Evolutionary conservation across 2,329 filamentous ascomycete species (phyloP).

Genomic region (Fragosphaeria purpurea): DNA sequence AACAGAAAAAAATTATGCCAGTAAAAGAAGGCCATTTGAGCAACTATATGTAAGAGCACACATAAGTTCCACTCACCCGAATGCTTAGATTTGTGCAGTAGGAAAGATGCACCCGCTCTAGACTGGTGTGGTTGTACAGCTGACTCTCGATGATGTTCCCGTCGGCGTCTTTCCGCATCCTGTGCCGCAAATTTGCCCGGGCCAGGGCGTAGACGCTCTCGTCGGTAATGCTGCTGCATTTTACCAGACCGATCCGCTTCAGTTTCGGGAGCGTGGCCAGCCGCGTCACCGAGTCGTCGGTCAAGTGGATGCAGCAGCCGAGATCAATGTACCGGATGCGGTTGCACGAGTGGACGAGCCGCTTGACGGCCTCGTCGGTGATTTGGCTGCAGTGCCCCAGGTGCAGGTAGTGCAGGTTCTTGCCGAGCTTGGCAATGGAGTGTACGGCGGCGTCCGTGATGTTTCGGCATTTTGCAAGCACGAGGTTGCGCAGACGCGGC

Average conservation of each 20-base stretch:
- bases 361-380: constrained; percentile 79
- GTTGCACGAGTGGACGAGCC: constrained; percentile 76
- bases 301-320: constrained; percentile 85
- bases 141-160: constrained; percentile 39
- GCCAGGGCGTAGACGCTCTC: constrained; percentile 78
- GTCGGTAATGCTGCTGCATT: constrained; percentile 85
- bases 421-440: constrained; percentile 80
- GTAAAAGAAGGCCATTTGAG: too few species aligned
- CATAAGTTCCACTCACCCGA: constrained; percentile 44
- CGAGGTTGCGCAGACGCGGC: constrained; percentile 81
- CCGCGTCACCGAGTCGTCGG: constrained; percentile 79
- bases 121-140: constrained; percentile 49
- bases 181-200: constrained; percentile 49
- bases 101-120: constrained; percentile 92
- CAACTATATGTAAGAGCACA: too few species aligned
- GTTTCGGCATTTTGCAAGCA: constrained; percentile 86
- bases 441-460: constrained; percentile 84
- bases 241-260: constrained; percentile 88
- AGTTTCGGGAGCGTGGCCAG: constrained; percentile 84
- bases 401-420: constrained; percentile 95
- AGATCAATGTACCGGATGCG: constrained; percentile 95
- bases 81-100: constrained; percentile 84
- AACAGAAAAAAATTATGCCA: not conserved
- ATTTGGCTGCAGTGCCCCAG: constrained; percentile 88
- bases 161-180: constrained; percentile 37